Percentiles rank a stretch among this genome's conserved stretches.
Conservation (phyloP, 805 yeast species). For the Ogataea pini region DNA sequence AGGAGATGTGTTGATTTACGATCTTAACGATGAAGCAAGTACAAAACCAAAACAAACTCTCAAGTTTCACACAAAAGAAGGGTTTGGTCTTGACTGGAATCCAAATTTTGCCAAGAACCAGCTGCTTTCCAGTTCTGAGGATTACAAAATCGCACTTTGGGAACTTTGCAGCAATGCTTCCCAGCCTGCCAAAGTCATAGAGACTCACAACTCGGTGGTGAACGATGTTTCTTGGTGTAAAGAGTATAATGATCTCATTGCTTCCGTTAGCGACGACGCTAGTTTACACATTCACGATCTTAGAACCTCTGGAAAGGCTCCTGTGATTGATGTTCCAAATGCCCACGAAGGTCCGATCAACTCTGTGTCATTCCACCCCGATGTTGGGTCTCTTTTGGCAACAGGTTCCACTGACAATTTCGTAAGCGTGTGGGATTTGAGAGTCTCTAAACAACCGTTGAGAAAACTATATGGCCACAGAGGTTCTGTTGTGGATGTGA, state of each 20-base stretch:
- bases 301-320: constrained; percentile 39
- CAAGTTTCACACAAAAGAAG: constrained; percentile 63
- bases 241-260: constrained; percentile 49
- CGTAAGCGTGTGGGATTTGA: constrained; percentile 73
- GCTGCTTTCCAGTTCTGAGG: constrained; percentile 67
- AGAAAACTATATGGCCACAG: constrained; percentile 70
- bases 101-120: constrained; percentile 37
- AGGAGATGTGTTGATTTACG: constrained; percentile 52
- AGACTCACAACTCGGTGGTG: constrained; percentile 56
- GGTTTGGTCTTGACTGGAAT: constrained; percentile 73
- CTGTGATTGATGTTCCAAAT: constrained; percentile 47
- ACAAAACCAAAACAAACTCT: constrained; percentile 32
- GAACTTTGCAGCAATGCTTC: constrained; percentile 38
- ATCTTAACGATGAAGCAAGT: constrained; percentile 26
- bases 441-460: constrained; percentile 59
- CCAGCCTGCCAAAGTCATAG: constrained; percentile 50
- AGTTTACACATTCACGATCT: constrained; percentile 62
- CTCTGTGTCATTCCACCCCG: constrained; percentile 66
- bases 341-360: constrained; percentile 66
- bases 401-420: constrained; percentile 79
- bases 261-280: constrained; percentile 70
- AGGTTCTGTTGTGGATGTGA: constrained; percentile 54
- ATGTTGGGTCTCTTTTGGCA: constrained; percentile 54
- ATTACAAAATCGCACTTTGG: constrained; percentile 72
- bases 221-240: constrained; percentile 68